Conservation (phyloP, 2,329 filamentous ascomycete species). For the Ophiostoma sp. region DNA sequence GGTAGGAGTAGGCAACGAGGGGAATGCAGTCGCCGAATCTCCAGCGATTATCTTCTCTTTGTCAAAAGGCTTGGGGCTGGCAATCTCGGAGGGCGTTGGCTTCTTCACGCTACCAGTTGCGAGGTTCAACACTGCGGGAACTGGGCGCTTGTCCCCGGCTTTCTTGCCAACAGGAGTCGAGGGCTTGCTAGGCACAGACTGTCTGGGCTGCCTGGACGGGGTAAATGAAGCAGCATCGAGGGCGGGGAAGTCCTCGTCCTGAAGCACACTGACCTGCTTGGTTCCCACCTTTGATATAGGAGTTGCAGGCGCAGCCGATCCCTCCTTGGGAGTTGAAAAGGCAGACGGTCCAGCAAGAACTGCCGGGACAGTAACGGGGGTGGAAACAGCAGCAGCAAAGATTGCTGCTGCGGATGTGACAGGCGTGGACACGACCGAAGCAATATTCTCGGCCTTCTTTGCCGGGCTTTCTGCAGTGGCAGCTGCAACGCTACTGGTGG, state of each 20-base stretch:
- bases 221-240: conserved; percentile 42
- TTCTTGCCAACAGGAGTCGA: conserved; percentile 36
- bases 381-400: neutral
- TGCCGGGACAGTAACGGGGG: neutral
- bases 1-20: conserved; percentile 47
- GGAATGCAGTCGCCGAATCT: conserved; percentile 42
- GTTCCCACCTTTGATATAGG: conserved; percentile 33
- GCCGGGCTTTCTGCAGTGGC: neutral
- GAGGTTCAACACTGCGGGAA: conserved; percentile 45
- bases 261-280: conserved; percentile 39
- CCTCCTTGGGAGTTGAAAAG: neutral
- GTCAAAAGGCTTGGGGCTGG: conserved; percentile 31
- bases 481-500: neutral
- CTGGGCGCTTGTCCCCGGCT: conserved; percentile 27
- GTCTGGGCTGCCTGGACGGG: conserved; percentile 24
- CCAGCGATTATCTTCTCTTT: conserved; percentile 33
- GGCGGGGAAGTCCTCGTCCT: conserved; percentile 60
- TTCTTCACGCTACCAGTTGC: conserved; percentile 38
- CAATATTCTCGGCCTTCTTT: neutral
- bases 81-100: conserved; percentile 30
- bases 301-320: conserved; percentile 21
- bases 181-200: conserved; percentile 29
- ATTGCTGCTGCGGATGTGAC: conserved; percentile 1
- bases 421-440: neutral
- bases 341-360: neutral